Percentiles rank a stretch among this genome's conserved stretches.
These are phyloP conservation scores for Aspergillus ruber DNA, from an alignment of 2,329 filamentous ascomycete species.

Conservation along the genomic window DNA sequence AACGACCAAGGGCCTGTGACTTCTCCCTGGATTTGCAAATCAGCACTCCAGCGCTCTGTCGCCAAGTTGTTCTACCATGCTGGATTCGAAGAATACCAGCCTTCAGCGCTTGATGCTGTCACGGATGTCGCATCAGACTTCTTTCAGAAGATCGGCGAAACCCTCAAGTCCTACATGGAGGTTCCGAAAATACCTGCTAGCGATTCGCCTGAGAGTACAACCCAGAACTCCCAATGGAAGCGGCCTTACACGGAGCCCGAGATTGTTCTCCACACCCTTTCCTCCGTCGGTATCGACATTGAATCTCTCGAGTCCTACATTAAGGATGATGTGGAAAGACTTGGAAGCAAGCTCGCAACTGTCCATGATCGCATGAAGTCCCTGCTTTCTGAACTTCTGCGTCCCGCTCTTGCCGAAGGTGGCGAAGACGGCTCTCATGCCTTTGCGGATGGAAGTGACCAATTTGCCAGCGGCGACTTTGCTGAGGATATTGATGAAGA, in stretches of 20 bases:
- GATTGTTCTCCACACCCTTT: slow-evolving; percentile 75
- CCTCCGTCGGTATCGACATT: slow-evolving; percentile 76
- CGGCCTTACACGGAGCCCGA: slow-evolving; percentile 76
- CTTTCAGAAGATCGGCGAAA: slow-evolving; percentile 74
- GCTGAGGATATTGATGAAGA: slow-evolving; percentile 97
- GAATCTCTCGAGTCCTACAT: slow-evolving; percentile 78
- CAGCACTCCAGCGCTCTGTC: slow-evolving; percentile 81
- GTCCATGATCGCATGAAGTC: slow-evolving; percentile 94
- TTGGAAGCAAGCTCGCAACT: slow-evolving; percentile 68
- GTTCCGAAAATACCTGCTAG: slow-evolving; percentile 63
- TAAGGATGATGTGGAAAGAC: slow-evolving; percentile 85
- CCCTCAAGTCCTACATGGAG: slow-evolving; percentile 76
- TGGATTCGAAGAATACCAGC: slow-evolving; percentile 95
- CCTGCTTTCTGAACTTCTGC: slow-evolving; percentile 85
- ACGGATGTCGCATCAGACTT: slow-evolving; percentile 87
- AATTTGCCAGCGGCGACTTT: slow-evolving; percentile 94
- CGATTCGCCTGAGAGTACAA: slow-evolving; percentile 37
- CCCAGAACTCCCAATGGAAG: slow-evolving; percentile 45
- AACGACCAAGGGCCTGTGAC: slow-evolving; percentile 85
- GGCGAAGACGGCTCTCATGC: slow-evolving; percentile 79
- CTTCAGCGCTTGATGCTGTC: slow-evolving; percentile 81
- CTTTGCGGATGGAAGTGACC: slow-evolving; percentile 94
- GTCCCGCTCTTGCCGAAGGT: slow-evolving; percentile 76
- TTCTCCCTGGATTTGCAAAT: slow-evolving; percentile 71
- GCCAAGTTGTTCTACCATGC: slow-evolving; percentile 94